Conservation (phyloP, 1,139 yeast genomes). For the Pichia sp. region DNA sequence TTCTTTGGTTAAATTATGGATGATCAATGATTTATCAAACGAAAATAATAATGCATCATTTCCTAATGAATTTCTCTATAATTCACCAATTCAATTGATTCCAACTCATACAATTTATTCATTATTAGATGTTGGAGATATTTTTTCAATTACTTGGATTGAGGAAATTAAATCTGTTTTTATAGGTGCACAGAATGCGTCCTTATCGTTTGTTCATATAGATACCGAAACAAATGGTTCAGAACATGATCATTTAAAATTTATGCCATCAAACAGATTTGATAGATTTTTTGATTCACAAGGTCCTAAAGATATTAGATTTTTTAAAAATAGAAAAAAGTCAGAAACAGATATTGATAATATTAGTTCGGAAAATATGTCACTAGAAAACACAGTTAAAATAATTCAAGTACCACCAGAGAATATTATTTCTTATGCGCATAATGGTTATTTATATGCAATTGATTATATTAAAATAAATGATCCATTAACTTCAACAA, state of each 20-base stretch:
- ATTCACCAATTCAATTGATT: constrained; percentile 6
- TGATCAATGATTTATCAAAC: constrained; percentile 32
- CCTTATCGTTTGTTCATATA: constrained; percentile 64
- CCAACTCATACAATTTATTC: constrained; percentile 65
- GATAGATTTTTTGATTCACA: constrained; percentile 85
- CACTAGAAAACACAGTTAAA: constrained; percentile 2
- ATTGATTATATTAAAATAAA: constrained; percentile 35
- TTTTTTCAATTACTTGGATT: constrained; percentile 76
- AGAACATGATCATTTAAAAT: constrained; percentile 32
- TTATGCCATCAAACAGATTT: constrained; percentile 74
- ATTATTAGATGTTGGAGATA: constrained; percentile 84
- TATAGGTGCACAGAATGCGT: constrained; percentile 90
- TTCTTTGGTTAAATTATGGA: constrained; percentile 83
- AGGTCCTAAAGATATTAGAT: constrained; percentile 40
- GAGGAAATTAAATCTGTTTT: constrained; percentile 55
- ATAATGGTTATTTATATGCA: constrained; percentile 82
- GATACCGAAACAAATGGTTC: constrained; percentile 27
- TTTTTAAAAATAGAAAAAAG: neutral
- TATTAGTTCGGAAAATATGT: neutral
- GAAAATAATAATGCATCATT: constrained; percentile 1
- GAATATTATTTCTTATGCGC: constrained; percentile 75
- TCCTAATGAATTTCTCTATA: constrained; percentile 7
- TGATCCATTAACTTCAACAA: constrained; percentile 16
- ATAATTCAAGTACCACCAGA: constrained; percentile 64
- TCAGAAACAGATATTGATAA: neutral